A percentile compares a stretch with the other conserved stretches of the same genome.
Conservation (phyloP, 176 grass and related monocot species). For the Tuctoria greenei region DNA sequence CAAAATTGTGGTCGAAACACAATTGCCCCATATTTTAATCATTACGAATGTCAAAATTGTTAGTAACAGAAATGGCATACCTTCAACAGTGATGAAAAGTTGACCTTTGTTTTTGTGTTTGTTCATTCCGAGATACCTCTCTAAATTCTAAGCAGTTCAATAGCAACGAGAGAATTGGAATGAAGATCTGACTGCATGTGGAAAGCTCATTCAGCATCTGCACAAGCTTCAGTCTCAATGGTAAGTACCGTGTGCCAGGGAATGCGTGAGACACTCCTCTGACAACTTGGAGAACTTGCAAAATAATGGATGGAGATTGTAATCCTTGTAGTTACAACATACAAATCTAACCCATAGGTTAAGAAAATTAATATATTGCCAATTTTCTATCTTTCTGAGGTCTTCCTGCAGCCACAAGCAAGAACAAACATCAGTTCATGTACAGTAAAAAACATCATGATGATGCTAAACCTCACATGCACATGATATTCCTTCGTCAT, state of each 20-base stretch:
- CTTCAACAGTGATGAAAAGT: slow-evolving; percentile 74
- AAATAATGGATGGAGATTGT: slow-evolving; percentile 61
- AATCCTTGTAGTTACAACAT: slow-evolving; percentile 75
- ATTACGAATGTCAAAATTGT: background rate
- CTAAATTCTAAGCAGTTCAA: slow-evolving; percentile 76
- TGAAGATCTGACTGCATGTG: slow-evolving; percentile 66
- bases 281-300: slow-evolving; percentile 61
- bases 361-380: slow-evolving; percentile 84
- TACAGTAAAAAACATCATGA: background rate
- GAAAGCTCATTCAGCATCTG: slow-evolving; percentile 90
- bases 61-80: slow-evolving; percentile 34
- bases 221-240: slow-evolving; percentile 71
- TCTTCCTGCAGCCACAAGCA: slow-evolving; percentile 66
- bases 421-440: slow-evolving; percentile 22
- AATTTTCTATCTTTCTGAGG: slow-evolving; percentile 81
- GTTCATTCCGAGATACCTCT: slow-evolving; percentile 43
- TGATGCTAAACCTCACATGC: background rate
- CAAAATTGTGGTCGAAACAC: no score
- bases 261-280: slow-evolving; percentile 74
- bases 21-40: background rate
- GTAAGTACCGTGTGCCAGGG: slow-evolving; percentile 59
- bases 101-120: slow-evolving; percentile 41
- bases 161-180: slow-evolving; percentile 75
- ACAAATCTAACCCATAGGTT: slow-evolving; percentile 84
- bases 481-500: no score